phyloP scores from a whole-genome alignment of 352 stramenopile species.

The Globisporangium rhizosaccharum region DNA sequence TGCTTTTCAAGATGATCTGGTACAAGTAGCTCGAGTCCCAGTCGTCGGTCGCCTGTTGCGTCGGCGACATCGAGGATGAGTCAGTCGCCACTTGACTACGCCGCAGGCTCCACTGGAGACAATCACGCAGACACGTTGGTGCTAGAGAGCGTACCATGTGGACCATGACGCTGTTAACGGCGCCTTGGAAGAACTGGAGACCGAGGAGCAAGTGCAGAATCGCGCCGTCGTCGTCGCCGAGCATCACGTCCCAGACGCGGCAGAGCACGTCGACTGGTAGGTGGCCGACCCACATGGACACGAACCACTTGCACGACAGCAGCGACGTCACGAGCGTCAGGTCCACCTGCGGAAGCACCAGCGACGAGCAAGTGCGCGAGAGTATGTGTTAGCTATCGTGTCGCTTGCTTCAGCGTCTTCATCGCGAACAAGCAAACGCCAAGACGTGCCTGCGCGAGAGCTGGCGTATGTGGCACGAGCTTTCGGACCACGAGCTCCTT shows the following conservation, averaged over 20 bases:
- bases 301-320: slow-evolving; percentile 75
- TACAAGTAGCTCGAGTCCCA: slow-evolving; percentile 73
- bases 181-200: slow-evolving; percentile 48
- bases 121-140: too few relatives aligned
- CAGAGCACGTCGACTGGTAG: slow-evolving; percentile 38
- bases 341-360: slow-evolving; percentile 28
- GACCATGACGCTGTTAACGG: slow-evolving; percentile 30
- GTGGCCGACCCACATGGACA: slow-evolving; percentile 64
- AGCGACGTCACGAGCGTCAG: slow-evolving; percentile 53
- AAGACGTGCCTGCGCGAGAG: slow-evolving; percentile 35
- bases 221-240: slow-evolving; percentile 36
- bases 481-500: slow-evolving; percentile 45
- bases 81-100: background rate
- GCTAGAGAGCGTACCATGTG: slow-evolving; percentile 23
- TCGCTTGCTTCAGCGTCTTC: background rate
- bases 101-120: background rate
- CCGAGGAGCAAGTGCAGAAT: slow-evolving; percentile 61
- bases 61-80: background rate
- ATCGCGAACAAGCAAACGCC: background rate
- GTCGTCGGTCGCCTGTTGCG: slow-evolving; percentile 31
- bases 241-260: slow-evolving; percentile 59
- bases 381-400: background rate
- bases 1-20: slow-evolving; percentile 51
- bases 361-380: background rate
- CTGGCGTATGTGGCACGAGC: slow-evolving; percentile 41